Percentiles rank a stretch among this genome's conserved stretches.
phyloP scores from a whole-genome alignment of 305 asterid genomes.

The Solanum hybrid region DNA sequence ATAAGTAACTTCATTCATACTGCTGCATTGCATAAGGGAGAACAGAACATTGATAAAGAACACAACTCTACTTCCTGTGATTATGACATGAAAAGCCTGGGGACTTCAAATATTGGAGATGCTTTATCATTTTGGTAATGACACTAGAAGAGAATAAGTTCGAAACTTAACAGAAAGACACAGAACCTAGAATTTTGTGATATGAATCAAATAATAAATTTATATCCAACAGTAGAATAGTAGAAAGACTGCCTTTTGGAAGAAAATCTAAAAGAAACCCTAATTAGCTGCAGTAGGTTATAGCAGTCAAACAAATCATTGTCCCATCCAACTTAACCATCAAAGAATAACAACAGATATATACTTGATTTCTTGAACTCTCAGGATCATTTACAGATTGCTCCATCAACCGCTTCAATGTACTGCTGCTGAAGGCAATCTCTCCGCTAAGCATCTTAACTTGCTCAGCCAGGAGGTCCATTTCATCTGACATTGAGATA shows the following conservation, averaged over 20 bases:
- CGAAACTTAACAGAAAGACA: not conserved
- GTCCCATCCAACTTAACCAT: not conserved
- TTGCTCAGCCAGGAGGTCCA: constrained; percentile 95
- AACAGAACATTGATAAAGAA: not conserved
- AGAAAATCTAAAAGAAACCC: not conserved
- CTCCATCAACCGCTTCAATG: constrained; percentile 85
- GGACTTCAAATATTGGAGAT: not conserved
- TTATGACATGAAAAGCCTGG: not conserved
- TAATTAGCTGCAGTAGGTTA: not conserved
- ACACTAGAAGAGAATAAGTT: not conserved
- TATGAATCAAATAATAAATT: not conserved
- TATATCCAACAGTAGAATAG: not conserved
- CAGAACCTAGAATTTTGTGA: not conserved
- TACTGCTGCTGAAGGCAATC: constrained; percentile 92
- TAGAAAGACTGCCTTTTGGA: not conserved
- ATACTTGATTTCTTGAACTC: constrained; percentile 71
- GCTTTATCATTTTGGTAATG: not conserved
- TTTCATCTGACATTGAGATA: constrained; percentile 73
- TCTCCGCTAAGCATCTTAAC: constrained; percentile 99
- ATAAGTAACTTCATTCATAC: not conserved
- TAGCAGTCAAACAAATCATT: not conserved
- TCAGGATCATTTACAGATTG: constrained; percentile 89
- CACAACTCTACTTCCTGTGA: not conserved
- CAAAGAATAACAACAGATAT: constrained; percentile 5
- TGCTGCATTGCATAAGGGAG: not conserved